Conservation (phyloP, 2,329 filamentous ascomycete genomes). For the Aspergillus niger region DNA sequence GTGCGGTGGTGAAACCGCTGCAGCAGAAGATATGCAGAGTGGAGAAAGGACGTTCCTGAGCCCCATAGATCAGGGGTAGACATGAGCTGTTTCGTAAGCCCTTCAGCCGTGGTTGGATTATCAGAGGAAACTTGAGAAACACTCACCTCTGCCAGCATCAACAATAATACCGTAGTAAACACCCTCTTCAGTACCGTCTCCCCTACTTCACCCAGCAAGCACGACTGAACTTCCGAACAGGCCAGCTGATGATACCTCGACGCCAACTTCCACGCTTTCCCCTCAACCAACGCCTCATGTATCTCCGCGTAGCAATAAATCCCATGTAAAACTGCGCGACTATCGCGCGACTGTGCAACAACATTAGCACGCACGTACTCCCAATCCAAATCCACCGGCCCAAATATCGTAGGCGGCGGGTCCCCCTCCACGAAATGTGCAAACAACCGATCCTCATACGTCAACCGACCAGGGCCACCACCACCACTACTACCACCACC, state of each 20-base stretch:
- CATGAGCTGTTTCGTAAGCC: conserved; percentile 26
- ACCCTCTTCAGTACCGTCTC: conserved; percentile 28
- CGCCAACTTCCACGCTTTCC: conserved; percentile 31
- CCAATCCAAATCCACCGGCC: conserved; percentile 36
- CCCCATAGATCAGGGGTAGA: conserved; percentile 31
- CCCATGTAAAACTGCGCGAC: conserved; percentile 29
- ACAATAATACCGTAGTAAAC: conserved; percentile 34
- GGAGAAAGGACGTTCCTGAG: conserved; percentile 33
- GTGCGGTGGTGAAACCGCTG: conserved; percentile 33
- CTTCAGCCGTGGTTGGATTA: background rate
- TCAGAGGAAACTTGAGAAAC: background rate
- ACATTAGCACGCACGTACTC: conserved; percentile 32
- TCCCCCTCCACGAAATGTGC: conserved; percentile 31
- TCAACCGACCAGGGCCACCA: background rate
- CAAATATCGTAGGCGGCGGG: conserved; percentile 36
- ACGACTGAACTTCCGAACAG: conserved; percentile 34
- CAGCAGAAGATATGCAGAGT: conserved; percentile 34
- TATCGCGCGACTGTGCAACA: conserved; percentile 28
- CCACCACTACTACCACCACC: too few relatives aligned
- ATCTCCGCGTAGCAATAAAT: conserved; percentile 40
- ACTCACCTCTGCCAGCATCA: conserved; percentile 41
- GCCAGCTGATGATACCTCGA: conserved; percentile 34
- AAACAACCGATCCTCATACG: conserved; percentile 35
- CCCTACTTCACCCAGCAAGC: conserved; percentile 28
- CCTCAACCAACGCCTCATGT: conserved; percentile 30